Percentiles rank a stretch among this genome's conserved stretches.
phyloP scores from a whole-genome alignment of 352 stramenopile species.

The Pythium plurisporium region DNA sequence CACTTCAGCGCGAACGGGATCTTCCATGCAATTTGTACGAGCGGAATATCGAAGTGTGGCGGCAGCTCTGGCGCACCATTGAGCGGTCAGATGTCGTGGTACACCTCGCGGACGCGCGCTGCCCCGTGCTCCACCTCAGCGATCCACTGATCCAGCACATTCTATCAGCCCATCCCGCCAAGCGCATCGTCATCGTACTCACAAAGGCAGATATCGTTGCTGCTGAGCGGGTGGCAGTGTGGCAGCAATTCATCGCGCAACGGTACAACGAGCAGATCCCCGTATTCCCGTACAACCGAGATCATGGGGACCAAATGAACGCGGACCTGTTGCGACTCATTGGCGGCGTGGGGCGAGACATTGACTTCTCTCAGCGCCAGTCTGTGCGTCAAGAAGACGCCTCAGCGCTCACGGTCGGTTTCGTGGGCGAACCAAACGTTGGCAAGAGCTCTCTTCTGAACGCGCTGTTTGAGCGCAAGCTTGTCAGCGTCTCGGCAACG shows the following conservation, averaged over 20 bases:
- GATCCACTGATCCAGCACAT: constrained; percentile 60
- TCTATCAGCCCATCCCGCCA: constrained; percentile 43
- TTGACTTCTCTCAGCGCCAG: constrained; percentile 60
- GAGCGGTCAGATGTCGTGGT: constrained; percentile 77
- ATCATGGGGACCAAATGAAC: constrained; percentile 58
- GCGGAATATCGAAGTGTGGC: constrained; percentile 79
- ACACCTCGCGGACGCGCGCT: constrained; percentile 67
- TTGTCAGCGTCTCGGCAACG: constrained; percentile 75
- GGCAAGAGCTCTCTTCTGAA: constrained; percentile 95
- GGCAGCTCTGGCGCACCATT: constrained; percentile 76
- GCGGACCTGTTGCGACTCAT: constrained; percentile 36
- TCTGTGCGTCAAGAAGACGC: constrained; percentile 90
- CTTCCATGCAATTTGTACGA: constrained; percentile 66
- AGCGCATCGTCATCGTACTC: constrained; percentile 96
- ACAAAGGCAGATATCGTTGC: constrained; percentile 98
- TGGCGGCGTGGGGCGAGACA: constrained; percentile 27
- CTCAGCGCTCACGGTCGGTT: constrained; percentile 86
- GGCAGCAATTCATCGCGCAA: constrained; percentile 88
- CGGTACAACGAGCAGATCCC: constrained; percentile 86
- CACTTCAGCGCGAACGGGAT: constrained; percentile 12
- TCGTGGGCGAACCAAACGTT: constrained; percentile 98
- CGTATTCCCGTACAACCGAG: constrained; percentile 63
- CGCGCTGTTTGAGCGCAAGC: constrained; percentile 67
- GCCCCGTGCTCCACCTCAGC: constrained; percentile 67
- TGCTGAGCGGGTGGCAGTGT: constrained; percentile 80